Conservation (phyloP, 345 rosid genomes). For the Clausena lansium region DNA sequence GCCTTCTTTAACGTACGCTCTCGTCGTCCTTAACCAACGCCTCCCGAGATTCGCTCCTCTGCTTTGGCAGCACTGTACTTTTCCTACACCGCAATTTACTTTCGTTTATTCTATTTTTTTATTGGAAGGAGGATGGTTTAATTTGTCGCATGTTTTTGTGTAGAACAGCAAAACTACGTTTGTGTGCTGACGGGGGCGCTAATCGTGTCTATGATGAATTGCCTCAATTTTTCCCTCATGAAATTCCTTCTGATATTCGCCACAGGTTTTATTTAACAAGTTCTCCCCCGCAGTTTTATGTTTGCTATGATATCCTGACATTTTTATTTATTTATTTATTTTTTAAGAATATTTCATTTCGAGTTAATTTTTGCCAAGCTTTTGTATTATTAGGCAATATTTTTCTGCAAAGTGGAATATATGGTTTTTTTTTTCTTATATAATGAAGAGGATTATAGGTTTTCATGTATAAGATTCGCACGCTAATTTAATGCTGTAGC, state of each 20-base stretch:
- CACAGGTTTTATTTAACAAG: conserved; percentile 41
- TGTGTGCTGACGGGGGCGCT: conserved; percentile 99
- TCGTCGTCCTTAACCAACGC: conserved; percentile 70
- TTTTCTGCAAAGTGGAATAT: background rate
- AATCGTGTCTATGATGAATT: conserved; percentile 89
- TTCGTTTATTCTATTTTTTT: background rate
- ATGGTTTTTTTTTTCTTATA: background rate
- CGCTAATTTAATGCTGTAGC: background rate
- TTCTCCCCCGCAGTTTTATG: background rate
- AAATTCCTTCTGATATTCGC: conserved; percentile 55
- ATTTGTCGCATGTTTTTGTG: conserved; percentile 16
- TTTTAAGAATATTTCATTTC: background rate
- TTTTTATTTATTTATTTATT: too few species aligned
- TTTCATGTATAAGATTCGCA: background rate
- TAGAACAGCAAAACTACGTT: conserved; percentile 73
- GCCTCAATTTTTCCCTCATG: conserved; percentile 62
- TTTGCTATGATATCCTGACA: background rate
- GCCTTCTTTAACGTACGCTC: conserved; percentile 46
- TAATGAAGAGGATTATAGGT: background rate
- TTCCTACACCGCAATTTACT: background rate
- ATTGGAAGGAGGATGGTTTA: background rate
- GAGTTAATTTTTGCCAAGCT: background rate
- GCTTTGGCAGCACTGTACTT: conserved; percentile 81
- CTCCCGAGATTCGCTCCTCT: conserved; percentile 76
- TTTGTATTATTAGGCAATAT: background rate